A percentile compares a stretch with the other conserved stretches of the same genome.
Conservation (phyloP, 108 stramenopile genomes). For the Fistulifera solaris region DNA sequence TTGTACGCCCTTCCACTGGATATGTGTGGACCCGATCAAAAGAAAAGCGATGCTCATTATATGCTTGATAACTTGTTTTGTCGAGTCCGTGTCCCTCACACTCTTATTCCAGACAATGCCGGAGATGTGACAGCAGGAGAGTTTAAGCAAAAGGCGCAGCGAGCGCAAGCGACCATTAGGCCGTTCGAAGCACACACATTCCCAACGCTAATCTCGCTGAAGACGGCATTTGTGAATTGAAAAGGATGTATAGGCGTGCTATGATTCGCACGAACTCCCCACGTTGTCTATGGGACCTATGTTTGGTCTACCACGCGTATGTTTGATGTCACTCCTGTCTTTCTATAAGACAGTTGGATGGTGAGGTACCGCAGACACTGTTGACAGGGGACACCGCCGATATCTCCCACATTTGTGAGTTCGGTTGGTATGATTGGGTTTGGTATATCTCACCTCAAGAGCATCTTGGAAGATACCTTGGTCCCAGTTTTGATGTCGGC, state of each 20-base stretch:
- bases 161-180: constrained; percentile 5
- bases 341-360: constrained; percentile 11
- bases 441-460: constrained; percentile 3
- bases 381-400: constrained; percentile 29
- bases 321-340: constrained; percentile 18
- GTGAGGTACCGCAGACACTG: constrained; percentile 15
- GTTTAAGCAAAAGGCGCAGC: constrained; percentile 12
- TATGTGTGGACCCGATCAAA: constrained; percentile 9
- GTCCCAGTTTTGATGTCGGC: constrained; percentile 14
- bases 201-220: constrained; percentile 23
- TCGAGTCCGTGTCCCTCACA: constrained; percentile 18
- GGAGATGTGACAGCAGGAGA: constrained; percentile 16
- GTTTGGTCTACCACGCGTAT: constrained; percentile 11
- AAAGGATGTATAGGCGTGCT: constrained; percentile 9
- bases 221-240: constrained; percentile 17
- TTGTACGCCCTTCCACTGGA: constrained; percentile 14
- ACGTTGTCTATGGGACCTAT: constrained; percentile 15
- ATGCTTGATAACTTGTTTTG: constrained; percentile 16
- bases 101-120: constrained; percentile 21
- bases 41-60: constrained; percentile 18
- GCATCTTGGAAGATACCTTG: constrained; percentile 20
- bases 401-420: constrained; percentile 25
- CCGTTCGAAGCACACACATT: constrained; percentile 19
- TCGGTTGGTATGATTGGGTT: constrained; percentile 32
- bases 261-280: constrained; percentile 8